Evolutionary conservation across 257 asterid species (phyloP).

Genomic region (Nicotiana knightiana): DNA sequence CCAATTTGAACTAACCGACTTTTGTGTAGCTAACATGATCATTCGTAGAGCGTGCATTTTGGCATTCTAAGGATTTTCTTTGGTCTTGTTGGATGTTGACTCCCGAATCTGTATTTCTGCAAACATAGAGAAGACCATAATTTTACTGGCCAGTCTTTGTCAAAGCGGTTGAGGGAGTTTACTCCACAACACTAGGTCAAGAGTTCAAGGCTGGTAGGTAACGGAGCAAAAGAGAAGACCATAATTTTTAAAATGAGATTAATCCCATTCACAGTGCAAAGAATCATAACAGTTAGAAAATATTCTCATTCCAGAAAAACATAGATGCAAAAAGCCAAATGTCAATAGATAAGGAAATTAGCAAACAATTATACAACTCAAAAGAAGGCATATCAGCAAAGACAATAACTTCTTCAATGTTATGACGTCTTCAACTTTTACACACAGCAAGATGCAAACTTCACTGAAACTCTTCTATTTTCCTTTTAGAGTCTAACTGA

Average conservation of each 20-base stretch:
- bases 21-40: constrained; percentile 29
- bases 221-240: neutral
- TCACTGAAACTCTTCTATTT: neutral
- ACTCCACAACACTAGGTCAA: too few species aligned
- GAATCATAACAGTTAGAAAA: neutral
- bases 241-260: neutral
- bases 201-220: too few species aligned
- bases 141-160: neutral
- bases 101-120: constrained; percentile 28
- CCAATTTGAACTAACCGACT: constrained; percentile 51
- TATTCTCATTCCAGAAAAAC: neutral
- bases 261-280: neutral
- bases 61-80: constrained; percentile 27
- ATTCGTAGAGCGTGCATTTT: constrained; percentile 22
- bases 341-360: neutral
- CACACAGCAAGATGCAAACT: neutral
- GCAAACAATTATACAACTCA: neutral
- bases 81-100: constrained; percentile 28
- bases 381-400: neutral
- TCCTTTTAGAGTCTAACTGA: neutral
- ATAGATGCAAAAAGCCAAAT: neutral
- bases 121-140: neutral
- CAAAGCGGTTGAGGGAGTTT: too few species aligned
- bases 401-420: neutral
- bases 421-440: neutral